Percentiles rank a stretch among this genome's conserved stretches.
Evolutionary conservation across 176 grass and related monocot species (phyloP).

Genomic region (Juncus inflexus): DNA sequence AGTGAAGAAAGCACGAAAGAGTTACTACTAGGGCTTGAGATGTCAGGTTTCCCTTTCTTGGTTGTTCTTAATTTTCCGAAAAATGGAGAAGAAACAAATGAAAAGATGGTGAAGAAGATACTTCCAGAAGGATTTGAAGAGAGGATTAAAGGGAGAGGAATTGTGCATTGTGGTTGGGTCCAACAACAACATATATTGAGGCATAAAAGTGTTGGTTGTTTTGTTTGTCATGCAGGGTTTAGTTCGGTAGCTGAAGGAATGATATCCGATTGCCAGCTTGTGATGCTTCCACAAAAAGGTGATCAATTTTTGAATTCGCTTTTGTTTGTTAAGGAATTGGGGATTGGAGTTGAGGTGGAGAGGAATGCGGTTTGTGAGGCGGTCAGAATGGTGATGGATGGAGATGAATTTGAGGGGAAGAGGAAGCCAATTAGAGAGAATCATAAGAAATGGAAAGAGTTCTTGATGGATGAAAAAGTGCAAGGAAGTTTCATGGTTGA

Average conservation of each 20-base stretch:
- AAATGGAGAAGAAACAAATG: neutral
- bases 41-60: slow-evolving; percentile 28
- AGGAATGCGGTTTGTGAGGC: slow-evolving; percentile 23
- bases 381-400: slow-evolving; percentile 11
- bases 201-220: slow-evolving; percentile 46
- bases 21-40: slow-evolving; percentile 51
- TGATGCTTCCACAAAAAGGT: slow-evolving; percentile 40
- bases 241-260: slow-evolving; percentile 44
- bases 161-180: slow-evolving; percentile 38
- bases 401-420: neutral
- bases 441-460: slow-evolving; percentile 35
- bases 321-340: slow-evolving; percentile 29
- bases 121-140: slow-evolving; percentile 20
- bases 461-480: slow-evolving; percentile 28
- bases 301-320: slow-evolving; percentile 39
- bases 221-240: slow-evolving; percentile 43
- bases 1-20: slow-evolving; percentile 9
- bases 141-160: slow-evolving; percentile 26
- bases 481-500: slow-evolving; percentile 11
- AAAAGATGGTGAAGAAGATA: neutral
- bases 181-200: slow-evolving; percentile 48
- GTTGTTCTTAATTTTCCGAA: slow-evolving; percentile 40
- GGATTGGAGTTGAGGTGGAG: slow-evolving; percentile 35
- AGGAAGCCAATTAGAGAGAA: slow-evolving; percentile 1
- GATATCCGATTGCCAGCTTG: slow-evolving; percentile 30